Evolutionary conservation across 495 filamentous ascomycete genomes (phyloP).

Genomic region (Gamarada debralockiae): DNA sequence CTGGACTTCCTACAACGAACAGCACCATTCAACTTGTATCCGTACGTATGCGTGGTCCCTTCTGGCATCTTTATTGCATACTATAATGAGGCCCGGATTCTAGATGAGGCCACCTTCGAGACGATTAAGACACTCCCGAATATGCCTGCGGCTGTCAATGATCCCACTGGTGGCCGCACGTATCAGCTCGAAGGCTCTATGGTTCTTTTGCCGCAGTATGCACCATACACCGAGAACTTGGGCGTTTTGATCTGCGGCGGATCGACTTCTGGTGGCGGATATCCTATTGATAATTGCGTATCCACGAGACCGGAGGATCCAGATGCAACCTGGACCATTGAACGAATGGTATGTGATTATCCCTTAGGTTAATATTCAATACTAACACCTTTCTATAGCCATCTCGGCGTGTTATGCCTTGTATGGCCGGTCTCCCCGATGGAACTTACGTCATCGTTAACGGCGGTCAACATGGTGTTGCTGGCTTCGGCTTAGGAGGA

Average conservation of each 20-base stretch:
- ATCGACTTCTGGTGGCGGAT: constrained; percentile 41
- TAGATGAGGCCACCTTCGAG: constrained; percentile 51
- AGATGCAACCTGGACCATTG: constrained; percentile 52
- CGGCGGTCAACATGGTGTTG: constrained; percentile 55
- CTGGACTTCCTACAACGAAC: constrained; percentile 53
- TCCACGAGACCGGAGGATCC: constrained; percentile 52
- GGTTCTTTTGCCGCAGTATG: constrained; percentile 54
- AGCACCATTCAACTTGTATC: constrained; percentile 62
- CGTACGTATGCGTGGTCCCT: constrained; percentile 55
- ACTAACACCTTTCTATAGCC: constrained; percentile 30
- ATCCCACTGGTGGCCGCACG: constrained; percentile 52
- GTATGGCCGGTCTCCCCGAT: constrained; percentile 63
- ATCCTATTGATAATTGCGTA: constrained; percentile 65
- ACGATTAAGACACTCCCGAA: constrained; percentile 53
- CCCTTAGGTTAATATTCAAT: not conserved
- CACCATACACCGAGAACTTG: constrained; percentile 52
- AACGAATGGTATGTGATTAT: constrained; percentile 46
- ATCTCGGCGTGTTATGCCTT: constrained; percentile 56
- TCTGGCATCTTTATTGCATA: constrained; percentile 55
- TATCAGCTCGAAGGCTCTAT: constrained; percentile 59
- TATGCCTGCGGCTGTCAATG: constrained; percentile 56
- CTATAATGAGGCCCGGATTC: constrained; percentile 62
- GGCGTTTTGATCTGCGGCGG: constrained; percentile 58
- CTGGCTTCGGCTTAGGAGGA: constrained; percentile 57
- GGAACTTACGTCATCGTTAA: constrained; percentile 63